Base-by-base conservation (phyloP, 192 early-diverging fungal genomes). In the Physocladia obscura region DNA sequence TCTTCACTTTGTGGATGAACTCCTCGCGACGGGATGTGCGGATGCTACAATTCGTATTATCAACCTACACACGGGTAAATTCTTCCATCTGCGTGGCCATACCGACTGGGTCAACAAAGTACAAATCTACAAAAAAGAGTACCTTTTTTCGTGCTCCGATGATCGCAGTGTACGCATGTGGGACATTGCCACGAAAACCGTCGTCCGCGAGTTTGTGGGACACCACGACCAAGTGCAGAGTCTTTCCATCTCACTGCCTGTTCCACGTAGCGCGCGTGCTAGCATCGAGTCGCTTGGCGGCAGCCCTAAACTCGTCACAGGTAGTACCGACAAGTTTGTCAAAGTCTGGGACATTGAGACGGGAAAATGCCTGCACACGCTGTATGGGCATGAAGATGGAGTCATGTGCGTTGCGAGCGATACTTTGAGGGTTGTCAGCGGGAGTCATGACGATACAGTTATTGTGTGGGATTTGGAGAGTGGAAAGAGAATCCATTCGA, bases 71-170 rank as follows among this genome's bases (percentile, higher is more conserved):
- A 79, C 87, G 1, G 87, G 87, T 13, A 83, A 88, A 73, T 86
- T 84, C 58, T 89, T 79, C 55, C 87, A 86, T 0, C 78, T 98
- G 21, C 82, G 76, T 17, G 97, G 94, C 0, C 95, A 99, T 58
- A 79, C 85, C 0, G 93, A 96, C 74, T 90, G 91, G 89, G 93
- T 98, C 50, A 98, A 98, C 76, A 81, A 89, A 40, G 93, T 98
- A 35, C 87, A 88, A 32, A 83, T 98, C 35, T 86, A 80, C 58
- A 67, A 77, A 22, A 73, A 76, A n/a, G 56, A 57, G 21, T 61
- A 64, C 27, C 56, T 84, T 57, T 92, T 98, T 8, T 93, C 93
- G 0, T 93, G 91, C 40, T 93, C 93, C 8, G 95, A 98, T 76
- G 97, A 99, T 59, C 82, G 82, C 48, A 92, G 91, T 1, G 89